Conservation (phyloP, 2,329 filamentous ascomycete species). For the Pseudonectria foliicola region DNA sequence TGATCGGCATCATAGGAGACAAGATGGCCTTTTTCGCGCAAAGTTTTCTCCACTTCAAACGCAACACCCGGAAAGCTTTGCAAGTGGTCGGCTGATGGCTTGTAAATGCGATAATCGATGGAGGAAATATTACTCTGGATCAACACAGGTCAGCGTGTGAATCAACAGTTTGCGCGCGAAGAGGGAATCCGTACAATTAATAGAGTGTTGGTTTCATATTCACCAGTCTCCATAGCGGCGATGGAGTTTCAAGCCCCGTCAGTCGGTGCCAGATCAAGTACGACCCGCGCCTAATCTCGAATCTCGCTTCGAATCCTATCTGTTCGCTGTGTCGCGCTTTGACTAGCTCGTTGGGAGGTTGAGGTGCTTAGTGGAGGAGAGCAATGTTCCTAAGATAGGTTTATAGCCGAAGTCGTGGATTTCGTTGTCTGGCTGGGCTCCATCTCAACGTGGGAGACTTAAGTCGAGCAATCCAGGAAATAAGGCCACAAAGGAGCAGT, state of each 20-base stretch:
- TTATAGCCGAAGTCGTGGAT: constrained; percentile 13
- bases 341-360: constrained; percentile 1
- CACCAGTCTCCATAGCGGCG: constrained; percentile 55
- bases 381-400: constrained; percentile 10
- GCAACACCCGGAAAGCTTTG: constrained; percentile 38
- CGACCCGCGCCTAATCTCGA: constrained; percentile 13
- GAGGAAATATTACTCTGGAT: constrained; percentile 49
- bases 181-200: constrained; percentile 41
- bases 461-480: constrained; percentile 15
- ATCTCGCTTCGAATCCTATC: constrained; percentile 5
- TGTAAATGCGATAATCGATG: constrained; percentile 49
- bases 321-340: constrained; percentile 6
- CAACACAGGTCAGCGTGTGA: constrained; percentile 11
- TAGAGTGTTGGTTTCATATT: constrained; percentile 56
- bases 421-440: constrained; percentile 26
- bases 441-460: constrained; percentile 30
- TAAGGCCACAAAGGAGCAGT: constrained; percentile 14
- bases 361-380: constrained; percentile 8
- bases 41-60: constrained; percentile 43
- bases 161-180: not conserved
- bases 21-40: constrained; percentile 47
- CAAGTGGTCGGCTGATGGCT: constrained; percentile 37
- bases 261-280: constrained; percentile 17
- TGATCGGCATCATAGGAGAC: constrained; percentile 45
- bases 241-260: constrained; percentile 22